phyloP scores from a whole-genome alignment of 108 stramenopile genomes.

The Skeletonema tropicum region DNA sequence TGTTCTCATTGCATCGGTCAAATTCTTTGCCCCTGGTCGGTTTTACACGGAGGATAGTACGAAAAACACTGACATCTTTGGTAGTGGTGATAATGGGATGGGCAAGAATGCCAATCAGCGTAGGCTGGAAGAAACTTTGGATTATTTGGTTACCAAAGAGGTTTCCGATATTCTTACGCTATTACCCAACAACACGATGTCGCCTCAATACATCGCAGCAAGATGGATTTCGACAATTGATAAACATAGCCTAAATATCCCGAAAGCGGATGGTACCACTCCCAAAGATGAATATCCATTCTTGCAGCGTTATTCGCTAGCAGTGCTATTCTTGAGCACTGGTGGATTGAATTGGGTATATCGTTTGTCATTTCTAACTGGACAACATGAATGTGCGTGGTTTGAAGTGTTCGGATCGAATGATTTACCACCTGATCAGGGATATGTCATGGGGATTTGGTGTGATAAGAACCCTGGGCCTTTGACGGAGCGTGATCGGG shows the following conservation, averaged over 20 bases:
- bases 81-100: slow-evolving; percentile 18
- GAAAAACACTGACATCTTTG: neutral
- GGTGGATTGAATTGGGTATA: slow-evolving; percentile 28
- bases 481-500: neutral
- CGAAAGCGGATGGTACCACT: neutral
- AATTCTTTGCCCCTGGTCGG: neutral
- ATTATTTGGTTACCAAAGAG: slow-evolving; percentile 27
- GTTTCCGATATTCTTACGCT: slow-evolving; percentile 6
- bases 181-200: neutral
- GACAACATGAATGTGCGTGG: slow-evolving; percentile 43
- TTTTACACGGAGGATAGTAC: neutral
- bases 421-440: neutral
- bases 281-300: slow-evolving; percentile 36
- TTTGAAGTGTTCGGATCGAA: slow-evolving; percentile 5
- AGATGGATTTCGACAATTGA: slow-evolving; percentile 36
- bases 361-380: slow-evolving; percentile 18
- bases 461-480: neutral
- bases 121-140: slow-evolving; percentile 23
- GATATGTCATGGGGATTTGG: neutral
- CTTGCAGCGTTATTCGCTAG: slow-evolving; percentile 41
- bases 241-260: slow-evolving; percentile 5
- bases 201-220: slow-evolving; percentile 37
- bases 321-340: slow-evolving; percentile 32
- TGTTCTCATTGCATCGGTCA: slow-evolving; percentile 13
- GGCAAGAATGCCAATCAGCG: slow-evolving; percentile 17